A percentile compares a stretch with the other conserved stretches of the same genome.
These are phyloP conservation scores for Umbelopsis isabellina DNA, from an alignment of 192 early-diverging fungal genomes.

Conservation along the genomic window DNA sequence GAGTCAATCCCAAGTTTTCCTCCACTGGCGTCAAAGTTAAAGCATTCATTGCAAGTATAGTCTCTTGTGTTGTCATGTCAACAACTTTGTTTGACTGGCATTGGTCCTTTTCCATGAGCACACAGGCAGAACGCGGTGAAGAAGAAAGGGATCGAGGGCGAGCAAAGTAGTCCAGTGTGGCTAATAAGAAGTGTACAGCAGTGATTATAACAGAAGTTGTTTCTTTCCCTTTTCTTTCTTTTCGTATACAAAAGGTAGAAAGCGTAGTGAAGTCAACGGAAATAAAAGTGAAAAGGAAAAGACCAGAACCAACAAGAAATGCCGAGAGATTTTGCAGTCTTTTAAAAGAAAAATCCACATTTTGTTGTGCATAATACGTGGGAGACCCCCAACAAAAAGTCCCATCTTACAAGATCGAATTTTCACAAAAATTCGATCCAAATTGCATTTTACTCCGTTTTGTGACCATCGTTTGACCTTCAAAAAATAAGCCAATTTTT, in stretches of 20 bases:
- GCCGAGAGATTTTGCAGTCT: no score
- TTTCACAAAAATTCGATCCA: not conserved
- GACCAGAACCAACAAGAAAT: no score
- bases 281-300: no score
- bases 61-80: not conserved
- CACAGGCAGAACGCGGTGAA: not conserved
- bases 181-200: not conserved
- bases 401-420: conserved; percentile 1
- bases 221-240: no score
- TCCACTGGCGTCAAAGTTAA: not conserved
- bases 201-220: no score
- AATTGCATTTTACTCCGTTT: not conserved
- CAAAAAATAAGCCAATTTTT: not conserved
- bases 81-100: no score
- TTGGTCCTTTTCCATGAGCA: not conserved
- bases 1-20: not conserved
- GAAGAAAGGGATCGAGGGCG: not conserved
- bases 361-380: no score
- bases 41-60: not conserved
- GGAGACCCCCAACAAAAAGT: not conserved
- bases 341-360: no score
- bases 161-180: conserved; percentile 16
- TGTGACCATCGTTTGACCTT: not conserved
- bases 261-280: no score
- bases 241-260: no score